phyloP scores from a whole-genome alignment of 768 basidiomycete genomes.

The Cubamyces lactineus region DNA sequence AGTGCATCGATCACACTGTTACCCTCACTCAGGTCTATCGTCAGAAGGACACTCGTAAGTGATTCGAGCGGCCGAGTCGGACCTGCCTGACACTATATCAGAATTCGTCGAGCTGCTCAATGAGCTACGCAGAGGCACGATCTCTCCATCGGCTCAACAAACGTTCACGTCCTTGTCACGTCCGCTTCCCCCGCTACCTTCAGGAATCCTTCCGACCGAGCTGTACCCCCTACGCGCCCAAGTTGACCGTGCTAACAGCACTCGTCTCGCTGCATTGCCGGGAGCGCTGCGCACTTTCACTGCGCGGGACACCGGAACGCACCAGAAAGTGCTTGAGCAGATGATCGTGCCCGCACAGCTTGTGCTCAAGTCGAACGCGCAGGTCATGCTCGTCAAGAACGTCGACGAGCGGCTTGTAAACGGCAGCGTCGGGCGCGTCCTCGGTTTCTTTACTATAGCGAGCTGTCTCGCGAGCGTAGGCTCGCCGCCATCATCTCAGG shows the following conservation, averaged over 20 bases:
- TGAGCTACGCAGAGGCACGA: conserved; percentile 66
- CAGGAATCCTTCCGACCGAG: conserved; percentile 51
- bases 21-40: conserved; percentile 75
- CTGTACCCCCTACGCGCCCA: conserved; percentile 69
- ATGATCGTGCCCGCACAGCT: conserved; percentile 63
- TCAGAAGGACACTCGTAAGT: conserved; percentile 69
- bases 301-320: conserved; percentile 55
- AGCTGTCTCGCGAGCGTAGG: conserved; percentile 24
- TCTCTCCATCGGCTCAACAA: conserved; percentile 48
- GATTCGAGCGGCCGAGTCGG: too few relatives aligned
- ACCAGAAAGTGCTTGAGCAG: conserved; percentile 56
- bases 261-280: conserved; percentile 53
- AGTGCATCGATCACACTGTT: conserved; percentile 61
- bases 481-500: neutral
- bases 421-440: conserved; percentile 63
- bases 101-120: conserved; percentile 77
- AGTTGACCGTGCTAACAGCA: conserved; percentile 65
- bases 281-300: conserved; percentile 46
- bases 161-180: conserved; percentile 54
- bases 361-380: conserved; percentile 61
- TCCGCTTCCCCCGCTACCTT: conserved; percentile 29
- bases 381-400: conserved; percentile 76
- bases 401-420: conserved; percentile 66
- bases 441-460: conserved; percentile 50
- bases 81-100: conserved; percentile 28